Conservation (phyloP, 2,329 filamentous ascomycete species). For the Colletotrichum sp. region DNA sequence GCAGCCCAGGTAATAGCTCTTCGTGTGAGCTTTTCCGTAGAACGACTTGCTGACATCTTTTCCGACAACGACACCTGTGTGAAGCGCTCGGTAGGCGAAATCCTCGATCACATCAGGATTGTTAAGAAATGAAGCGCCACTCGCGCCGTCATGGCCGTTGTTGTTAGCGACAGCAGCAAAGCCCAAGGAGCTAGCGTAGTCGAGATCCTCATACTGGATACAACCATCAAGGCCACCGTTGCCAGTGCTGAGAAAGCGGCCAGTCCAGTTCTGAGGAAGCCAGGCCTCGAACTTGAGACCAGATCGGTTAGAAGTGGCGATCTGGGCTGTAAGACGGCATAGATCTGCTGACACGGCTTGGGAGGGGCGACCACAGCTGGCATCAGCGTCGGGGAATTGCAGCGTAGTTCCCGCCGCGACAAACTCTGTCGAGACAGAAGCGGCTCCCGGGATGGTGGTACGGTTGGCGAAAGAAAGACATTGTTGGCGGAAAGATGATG, state of each 20-base stretch:
- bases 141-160: slow-evolving; percentile 52
- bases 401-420: slow-evolving; percentile 32
- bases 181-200: slow-evolving; percentile 44
- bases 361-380: slow-evolving; percentile 35
- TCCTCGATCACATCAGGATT: slow-evolving; percentile 41
- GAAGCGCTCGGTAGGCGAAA: slow-evolving; percentile 33
- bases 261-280: slow-evolving; percentile 50
- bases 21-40: slow-evolving; percentile 40
- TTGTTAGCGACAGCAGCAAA: slow-evolving; percentile 53
- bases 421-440: slow-evolving; percentile 17
- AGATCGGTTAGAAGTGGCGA: slow-evolving; percentile 43
- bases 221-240: slow-evolving; percentile 54
- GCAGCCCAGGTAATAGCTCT: slow-evolving; percentile 55
- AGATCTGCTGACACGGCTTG: slow-evolving; percentile 26
- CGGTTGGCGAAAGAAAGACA: slow-evolving; percentile 29
- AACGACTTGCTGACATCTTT: slow-evolving; percentile 54
- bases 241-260: slow-evolving; percentile 50
- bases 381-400: slow-evolving; percentile 37
- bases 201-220: slow-evolving; percentile 47
- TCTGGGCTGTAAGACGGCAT: slow-evolving; percentile 31
- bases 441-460: slow-evolving; percentile 34
- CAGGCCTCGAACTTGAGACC: slow-evolving; percentile 50
- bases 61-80: slow-evolving; percentile 38
- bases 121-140: slow-evolving; percentile 33
- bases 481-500: neutral